Percentiles rank a stretch among this genome's conserved stretches.
phyloP scores from a whole-genome alignment of 2,329 filamentous ascomycete species.

The Colletotrichum sp. region DNA sequence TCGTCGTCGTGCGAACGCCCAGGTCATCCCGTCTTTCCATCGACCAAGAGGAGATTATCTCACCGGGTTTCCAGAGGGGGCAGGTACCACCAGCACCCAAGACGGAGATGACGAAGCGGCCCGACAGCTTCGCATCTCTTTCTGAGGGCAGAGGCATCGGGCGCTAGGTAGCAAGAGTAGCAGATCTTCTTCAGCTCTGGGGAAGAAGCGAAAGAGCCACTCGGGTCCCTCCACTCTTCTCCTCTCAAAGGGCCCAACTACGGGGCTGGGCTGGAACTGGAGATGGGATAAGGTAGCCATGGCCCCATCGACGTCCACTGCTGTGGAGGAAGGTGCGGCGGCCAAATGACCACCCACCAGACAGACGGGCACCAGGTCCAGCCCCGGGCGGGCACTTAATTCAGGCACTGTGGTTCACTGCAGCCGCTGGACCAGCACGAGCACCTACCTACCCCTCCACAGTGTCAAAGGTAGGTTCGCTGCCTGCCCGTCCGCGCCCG shows the following conservation, averaged over 20 bases:
- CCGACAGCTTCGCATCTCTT: not conserved
- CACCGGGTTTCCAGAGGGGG: constrained; percentile 8
- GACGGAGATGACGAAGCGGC: constrained; percentile 9
- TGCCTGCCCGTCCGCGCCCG: not conserved
- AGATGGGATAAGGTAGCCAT: not conserved
- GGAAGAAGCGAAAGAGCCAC: not conserved
- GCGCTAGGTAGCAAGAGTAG: not conserved
- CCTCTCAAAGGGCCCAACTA: not conserved
- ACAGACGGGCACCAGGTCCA: not conserved
- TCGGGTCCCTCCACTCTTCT: not conserved
- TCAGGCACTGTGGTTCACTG: not conserved
- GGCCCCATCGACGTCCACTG: not conserved
- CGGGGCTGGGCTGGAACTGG: constrained; percentile 3
- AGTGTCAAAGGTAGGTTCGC: not conserved
- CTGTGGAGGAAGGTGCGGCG: not conserved
- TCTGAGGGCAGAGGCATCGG: not conserved
- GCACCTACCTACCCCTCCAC: constrained; percentile 3
- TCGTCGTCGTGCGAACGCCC: not conserved
- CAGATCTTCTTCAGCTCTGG: not conserved
- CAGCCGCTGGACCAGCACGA: not conserved
- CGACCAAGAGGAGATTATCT: not conserved
- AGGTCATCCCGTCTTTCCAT: not conserved
- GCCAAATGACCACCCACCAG: not conserved
- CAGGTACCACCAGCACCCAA: constrained; percentile 5
- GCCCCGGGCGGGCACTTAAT: not conserved